A percentile compares a stretch with the other conserved stretches of the same genome.
These are phyloP conservation scores for Helianthus tuberosus DNA, from an alignment of 129 eudicot species.

Conservation along the genomic window DNA sequence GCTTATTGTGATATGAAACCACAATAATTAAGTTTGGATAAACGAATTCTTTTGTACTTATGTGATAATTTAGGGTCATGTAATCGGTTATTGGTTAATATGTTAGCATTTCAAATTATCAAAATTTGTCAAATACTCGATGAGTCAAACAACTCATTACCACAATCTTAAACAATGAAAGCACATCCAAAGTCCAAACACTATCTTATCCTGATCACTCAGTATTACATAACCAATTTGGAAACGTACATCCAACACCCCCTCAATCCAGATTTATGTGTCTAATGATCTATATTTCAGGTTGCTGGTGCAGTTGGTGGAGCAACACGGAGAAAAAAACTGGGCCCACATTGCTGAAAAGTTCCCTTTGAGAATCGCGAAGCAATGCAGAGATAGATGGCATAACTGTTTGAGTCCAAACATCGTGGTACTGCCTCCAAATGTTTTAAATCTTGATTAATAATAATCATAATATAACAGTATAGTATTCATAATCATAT, in stretches of 20 bases:
- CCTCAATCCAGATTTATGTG: background rate
- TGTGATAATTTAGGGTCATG: background rate
- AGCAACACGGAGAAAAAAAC: slow-evolving; percentile 38
- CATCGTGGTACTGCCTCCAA: slow-evolving; percentile 42
- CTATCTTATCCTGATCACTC: slow-evolving; percentile 6
- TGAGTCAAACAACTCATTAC: background rate
- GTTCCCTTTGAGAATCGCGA: slow-evolving; percentile 49
- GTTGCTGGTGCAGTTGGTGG: slow-evolving; percentile 41
- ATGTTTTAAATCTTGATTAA: background rate
- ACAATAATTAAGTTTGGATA: background rate
- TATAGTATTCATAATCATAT: background rate
- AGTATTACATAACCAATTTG: background rate
- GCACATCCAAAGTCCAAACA: background rate
- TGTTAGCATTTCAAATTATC: background rate
- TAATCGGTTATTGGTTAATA: background rate
- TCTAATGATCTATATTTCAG: slow-evolving; percentile 23
- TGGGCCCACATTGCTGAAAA: slow-evolving; percentile 53
- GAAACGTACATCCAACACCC: background rate
- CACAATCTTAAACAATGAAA: background rate
- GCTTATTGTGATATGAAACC: background rate
- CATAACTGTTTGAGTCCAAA: slow-evolving; percentile 58
- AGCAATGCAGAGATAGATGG: slow-evolving; percentile 77
- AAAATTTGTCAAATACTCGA: background rate
- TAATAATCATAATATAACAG: background rate
- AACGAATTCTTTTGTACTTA: background rate